These are phyloP conservation scores for Pneumocystis sp. DNA, from an alignment of 1,139 yeast genomes.

Conservation along the genomic window DNA sequence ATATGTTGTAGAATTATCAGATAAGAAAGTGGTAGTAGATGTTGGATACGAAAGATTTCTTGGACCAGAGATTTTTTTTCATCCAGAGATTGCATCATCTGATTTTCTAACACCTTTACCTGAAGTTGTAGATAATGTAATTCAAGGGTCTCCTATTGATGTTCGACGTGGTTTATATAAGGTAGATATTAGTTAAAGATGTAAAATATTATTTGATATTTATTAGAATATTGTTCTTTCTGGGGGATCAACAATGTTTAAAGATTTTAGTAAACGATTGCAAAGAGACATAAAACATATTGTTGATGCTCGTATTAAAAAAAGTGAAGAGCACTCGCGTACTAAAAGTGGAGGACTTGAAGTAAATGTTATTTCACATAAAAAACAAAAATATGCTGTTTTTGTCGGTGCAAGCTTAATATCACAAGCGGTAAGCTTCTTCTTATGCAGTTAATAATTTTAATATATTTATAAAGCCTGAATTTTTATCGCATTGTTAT, in stretches of 20 bases:
- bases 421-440: constrained; percentile 56
- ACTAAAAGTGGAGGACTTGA: constrained; percentile 89
- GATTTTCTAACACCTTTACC: constrained; percentile 95
- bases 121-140: constrained; percentile 82
- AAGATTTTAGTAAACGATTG: constrained; percentile 91
- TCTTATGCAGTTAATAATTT: neutral
- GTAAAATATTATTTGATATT: neutral
- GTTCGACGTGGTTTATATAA: constrained; percentile 89
- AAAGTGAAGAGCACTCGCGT: constrained; percentile 57
- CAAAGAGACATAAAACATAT: constrained; percentile 84
- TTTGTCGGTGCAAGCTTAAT: constrained; percentile 98
- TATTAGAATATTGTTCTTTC: constrained; percentile 70
- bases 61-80: constrained; percentile 97
- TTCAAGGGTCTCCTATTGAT: constrained; percentile 92
- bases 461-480: constrained; percentile 30
- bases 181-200: constrained; percentile 1
- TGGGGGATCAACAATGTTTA: constrained; percentile 98
- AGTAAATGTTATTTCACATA: constrained; percentile 92
- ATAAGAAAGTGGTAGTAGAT: constrained; percentile 53
- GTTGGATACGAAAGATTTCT: constrained; percentile 94
- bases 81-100: constrained; percentile 90
- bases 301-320: constrained; percentile 76
- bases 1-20: constrained; percentile 74
- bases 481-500: constrained; percentile 89
- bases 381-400: constrained; percentile 95